phyloP scores from a whole-genome alignment of 2,329 filamentous ascomycete genomes.

The Nannizziopsis arthrosporioides region DNA sequence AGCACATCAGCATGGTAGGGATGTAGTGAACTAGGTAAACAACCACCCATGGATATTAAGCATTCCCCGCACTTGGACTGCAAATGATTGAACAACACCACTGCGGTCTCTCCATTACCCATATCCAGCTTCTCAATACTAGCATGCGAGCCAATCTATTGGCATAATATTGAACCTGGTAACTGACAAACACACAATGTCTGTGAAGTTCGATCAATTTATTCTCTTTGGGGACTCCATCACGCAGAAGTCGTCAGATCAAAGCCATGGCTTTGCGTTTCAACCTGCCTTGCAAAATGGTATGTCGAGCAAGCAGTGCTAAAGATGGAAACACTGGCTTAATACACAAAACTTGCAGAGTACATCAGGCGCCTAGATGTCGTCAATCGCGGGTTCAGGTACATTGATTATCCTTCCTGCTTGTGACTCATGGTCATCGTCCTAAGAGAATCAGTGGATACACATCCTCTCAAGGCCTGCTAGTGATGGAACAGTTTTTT shows the following conservation, averaged over 20 bases:
- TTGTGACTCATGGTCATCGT: background rate
- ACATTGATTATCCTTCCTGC: slow-evolving; percentile 7
- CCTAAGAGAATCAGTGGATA: slow-evolving; percentile 49
- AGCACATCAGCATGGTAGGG: no score
- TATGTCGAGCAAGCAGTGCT: slow-evolving; percentile 32
- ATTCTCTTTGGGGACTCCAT: slow-evolving; percentile 87
- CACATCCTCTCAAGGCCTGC: slow-evolving; percentile 63
- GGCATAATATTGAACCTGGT: no score
- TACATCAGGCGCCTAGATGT: slow-evolving; percentile 72
- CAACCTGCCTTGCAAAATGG: slow-evolving; percentile 58
- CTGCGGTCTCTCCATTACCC: no score
- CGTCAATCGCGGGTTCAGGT: slow-evolving; percentile 72
- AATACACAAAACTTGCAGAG: slow-evolving; percentile 38
- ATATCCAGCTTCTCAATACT: no score
- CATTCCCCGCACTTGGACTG: no score
- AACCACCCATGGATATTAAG: no score
- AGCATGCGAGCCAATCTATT: no score
- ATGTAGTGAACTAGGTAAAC: no score
- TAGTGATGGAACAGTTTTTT: slow-evolving; percentile 58
- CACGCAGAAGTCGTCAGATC: slow-evolving; percentile 54
- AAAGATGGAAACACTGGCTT: background rate
- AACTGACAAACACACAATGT: background rate
- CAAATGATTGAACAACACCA: no score
- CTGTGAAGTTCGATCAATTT: slow-evolving; percentile 51
- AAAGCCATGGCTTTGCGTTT: slow-evolving; percentile 60